phyloP scores from a whole-genome alignment of 1,139 yeast genomes.

The Lodderomyces metapsilosis region DNA sequence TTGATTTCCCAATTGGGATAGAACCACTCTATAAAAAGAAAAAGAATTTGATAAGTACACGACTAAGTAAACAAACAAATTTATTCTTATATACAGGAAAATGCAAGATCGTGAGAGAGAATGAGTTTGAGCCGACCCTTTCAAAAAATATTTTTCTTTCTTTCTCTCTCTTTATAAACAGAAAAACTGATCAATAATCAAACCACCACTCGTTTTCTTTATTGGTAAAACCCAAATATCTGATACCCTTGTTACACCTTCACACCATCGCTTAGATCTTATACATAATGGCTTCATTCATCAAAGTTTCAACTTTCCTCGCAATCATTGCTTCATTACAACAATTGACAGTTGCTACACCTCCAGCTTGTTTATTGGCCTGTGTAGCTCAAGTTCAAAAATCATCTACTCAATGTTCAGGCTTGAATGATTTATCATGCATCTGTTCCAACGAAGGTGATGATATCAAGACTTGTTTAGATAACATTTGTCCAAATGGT shows the following conservation, averaged over 20 bases:
- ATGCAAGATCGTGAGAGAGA: background rate
- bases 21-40: background rate
- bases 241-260: too few species aligned
- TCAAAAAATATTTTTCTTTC: too few species aligned
- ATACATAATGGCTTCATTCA: constrained; percentile 15
- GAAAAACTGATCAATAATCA: background rate
- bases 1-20: background rate
- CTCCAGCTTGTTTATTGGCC: constrained; percentile 88
- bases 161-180: too few species aligned
- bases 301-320: constrained; percentile 44
- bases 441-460: constrained; percentile 55
- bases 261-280: background rate
- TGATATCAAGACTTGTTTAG: constrained; percentile 59
- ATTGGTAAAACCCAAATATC: too few species aligned
- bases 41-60: background rate
- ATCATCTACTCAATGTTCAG: constrained; percentile 47
- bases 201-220: background rate
- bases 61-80: background rate
- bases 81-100: background rate
- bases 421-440: constrained; percentile 64
- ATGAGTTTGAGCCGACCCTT: too few species aligned
- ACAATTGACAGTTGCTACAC: constrained; percentile 57
- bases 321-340: constrained; percentile 51
- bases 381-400: constrained; percentile 74
- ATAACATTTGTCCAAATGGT: constrained; percentile 63